Base-by-base conservation (phyloP, 495 filamentous ascomycete species). In the Aspergillus ellipticus region DNA sequence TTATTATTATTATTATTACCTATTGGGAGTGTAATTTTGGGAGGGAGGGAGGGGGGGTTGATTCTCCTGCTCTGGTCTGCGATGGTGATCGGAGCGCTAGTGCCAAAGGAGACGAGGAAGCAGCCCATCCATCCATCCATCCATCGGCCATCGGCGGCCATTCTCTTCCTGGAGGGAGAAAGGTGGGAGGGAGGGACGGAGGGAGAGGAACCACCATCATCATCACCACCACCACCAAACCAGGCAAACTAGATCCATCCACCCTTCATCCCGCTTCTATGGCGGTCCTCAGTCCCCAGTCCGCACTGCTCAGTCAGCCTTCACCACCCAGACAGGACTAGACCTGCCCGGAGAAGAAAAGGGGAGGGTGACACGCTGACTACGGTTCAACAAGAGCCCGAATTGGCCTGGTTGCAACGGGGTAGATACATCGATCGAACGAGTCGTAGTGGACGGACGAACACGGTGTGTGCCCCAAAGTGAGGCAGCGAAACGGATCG, bases 401-500 rank as follows among this genome's bases (percentile, higher is more conserved):
- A 60, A 56, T 37, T 26, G 37, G 28, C 35, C 54, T 45, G 46
- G 20, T 20, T 21, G 48, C 20, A 46, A 48, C 43, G 51, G 41
- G 22, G 26, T 43, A 46, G 41, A 46, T 15, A 33, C 42, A 28
- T 53, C 50, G 28, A 41, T 53, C 42, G 50, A 43, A 21, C 31
- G 10, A 51, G 49, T 41, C 19, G 31, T 39, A 39, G 35, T 39
- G 42, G 15, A 39, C 17, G 49, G 28, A 52, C n/a, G 50, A 49
- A 51, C 42, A 56, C 41, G 35, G 21, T 43, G 49, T 53, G 50
- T 37, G 31, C 55, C 56, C 59, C 50, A 64, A 74, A 77, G 71
- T 76, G 74, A 76, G 73, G 74, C 74, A 69, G 68, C 74, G 70
- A 77, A 72, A 71, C 74, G 74, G 74, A 76, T 72, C 58, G 53